Percentiles rank a stretch among this genome's conserved stretches.
Conservation (phyloP, 805 yeast genomes). For the Suhomyces pyralidae region DNA sequence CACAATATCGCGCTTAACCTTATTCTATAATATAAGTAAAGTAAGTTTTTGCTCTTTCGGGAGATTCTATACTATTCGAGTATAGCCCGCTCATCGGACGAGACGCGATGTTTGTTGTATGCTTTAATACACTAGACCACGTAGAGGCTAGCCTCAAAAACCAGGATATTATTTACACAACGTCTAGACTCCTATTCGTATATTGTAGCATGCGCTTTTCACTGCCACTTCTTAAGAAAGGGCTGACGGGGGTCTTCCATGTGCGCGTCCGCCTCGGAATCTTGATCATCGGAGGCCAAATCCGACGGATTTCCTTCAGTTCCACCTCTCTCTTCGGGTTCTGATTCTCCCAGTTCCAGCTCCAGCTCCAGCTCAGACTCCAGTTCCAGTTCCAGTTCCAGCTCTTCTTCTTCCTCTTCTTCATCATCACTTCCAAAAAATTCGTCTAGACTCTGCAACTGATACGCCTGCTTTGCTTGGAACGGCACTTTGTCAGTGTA, state of each 20-base stretch:
- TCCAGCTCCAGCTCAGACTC: neutral
- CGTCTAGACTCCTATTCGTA: neutral
- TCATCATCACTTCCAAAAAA: conserved; percentile 53
- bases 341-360: neutral
- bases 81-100: neutral
- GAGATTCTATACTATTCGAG: neutral
- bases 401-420: conserved; percentile 10
- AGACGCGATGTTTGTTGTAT: neutral
- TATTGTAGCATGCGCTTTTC: neutral
- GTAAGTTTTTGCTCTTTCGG: neutral
- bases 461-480: conserved; percentile 38
- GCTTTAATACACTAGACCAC: neutral
- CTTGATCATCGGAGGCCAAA: neutral
- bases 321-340: neutral
- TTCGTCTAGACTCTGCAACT: conserved; percentile 80
- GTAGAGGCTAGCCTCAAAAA: neutral
- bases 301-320: neutral
- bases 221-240: neutral
- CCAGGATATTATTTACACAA: neutral
- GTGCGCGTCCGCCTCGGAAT: neutral
- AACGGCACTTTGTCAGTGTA: conserved; percentile 1
- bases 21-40: neutral
- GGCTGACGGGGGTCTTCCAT: neutral
- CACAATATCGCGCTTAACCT: neutral
- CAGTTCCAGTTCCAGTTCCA: conserved; percentile 1